Base-by-base conservation (phyloP, 2,329 filamentous ascomycete species). In the Paracoccidioides brasiliensis region DNA sequence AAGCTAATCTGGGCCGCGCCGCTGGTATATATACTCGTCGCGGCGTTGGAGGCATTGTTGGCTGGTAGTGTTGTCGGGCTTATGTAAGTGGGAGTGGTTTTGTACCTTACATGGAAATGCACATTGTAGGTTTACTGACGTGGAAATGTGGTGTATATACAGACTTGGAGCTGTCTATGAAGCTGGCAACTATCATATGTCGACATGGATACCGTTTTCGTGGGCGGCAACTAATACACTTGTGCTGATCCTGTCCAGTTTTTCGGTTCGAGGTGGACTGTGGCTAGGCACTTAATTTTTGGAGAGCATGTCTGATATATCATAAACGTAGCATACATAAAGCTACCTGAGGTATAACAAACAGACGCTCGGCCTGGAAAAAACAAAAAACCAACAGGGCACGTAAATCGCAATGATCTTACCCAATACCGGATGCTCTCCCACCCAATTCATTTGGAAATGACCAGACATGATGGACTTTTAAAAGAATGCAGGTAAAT, bases 131-230 rank as follows among this genome's bases (percentile, higher is more conserved):
- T 43, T 46, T 37, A 3, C 41, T 15, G 28, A 43, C 15, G 28
- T 53, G n/a, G 53, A 44, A 41, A 10, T 15, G 7, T 53, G 32
- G 30, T 53, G 59, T 7, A 32, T 52, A 37, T 9, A 33, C 60
- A 90, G 87, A 51, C 74, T 94, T 22, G 88, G 87, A 10, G 87
- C 85, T 7, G 81, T 91, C 40, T 95, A 95, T 67, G 80, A 83
- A 62, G 80, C 85, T 2, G 90, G 89, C 45, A 88, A 85, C 70
- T 95, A 91, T 67, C 78, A 83, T 64, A 93, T 95, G 89, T 91
- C 89, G 48, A 95, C 90, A 0, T 95, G 90, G 90, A 87, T 95
- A 53, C 90, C 90, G 0, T 86, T 93, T 65, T 80, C 90, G 28
- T 95, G 90, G 90, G 88, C 83, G 0, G 79, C 88, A 66, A 85